Base-by-base conservation (phyloP, 2,329 filamentous ascomycete species). In the Diplodia corticola region DNA sequence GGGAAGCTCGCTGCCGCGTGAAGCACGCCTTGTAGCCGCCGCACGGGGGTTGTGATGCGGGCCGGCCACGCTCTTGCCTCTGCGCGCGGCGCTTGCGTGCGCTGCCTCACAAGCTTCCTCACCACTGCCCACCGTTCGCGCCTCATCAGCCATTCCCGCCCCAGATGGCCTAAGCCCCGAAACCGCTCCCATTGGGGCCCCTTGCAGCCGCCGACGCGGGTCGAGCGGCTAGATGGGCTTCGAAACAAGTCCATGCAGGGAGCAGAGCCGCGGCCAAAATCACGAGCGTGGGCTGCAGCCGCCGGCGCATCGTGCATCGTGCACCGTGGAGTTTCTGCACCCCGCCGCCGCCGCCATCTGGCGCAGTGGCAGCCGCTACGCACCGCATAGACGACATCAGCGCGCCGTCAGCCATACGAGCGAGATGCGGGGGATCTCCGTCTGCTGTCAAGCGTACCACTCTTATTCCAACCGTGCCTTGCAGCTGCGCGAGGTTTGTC, bases 171-270 rank as follows among this genome's bases (percentile, higher is more conserved):
- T 44, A 40, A 26, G 24, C 55, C 24, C n/a, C 55, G 13, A 4
- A 9, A 17, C n/a, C 44, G 24, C 40, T 24, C 57, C 33, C 28
- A 61, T 61, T 61, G 57, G 57, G 37, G 57, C 44, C 57, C 57
- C 57, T 61, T 48, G 57, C 57, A 61, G 57, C 57, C 57, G 57
- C 57, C 57, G 57, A 40, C 10, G 57, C 57, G 57, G 57, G 57
- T 61, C 57, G 22, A 49, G 57, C 57, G 57, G 57, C 57, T 61
- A 49, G 48, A 61, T 28, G 49, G 37, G n/a, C 57, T 49, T 28
- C 33, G 57, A 61, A 61, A 61, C 57, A 61, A 22, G 26, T 30
- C 24, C 20, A 60, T 60, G 55, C 55, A 60, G 55, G 55, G 37
- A 46, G 55, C 55, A 60, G 12, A 35, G 54, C 54, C 54, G 54